Evolutionary conservation across 352 stramenopile species (phyloP).

Genomic region (Thraustotheca clavata): DNA sequence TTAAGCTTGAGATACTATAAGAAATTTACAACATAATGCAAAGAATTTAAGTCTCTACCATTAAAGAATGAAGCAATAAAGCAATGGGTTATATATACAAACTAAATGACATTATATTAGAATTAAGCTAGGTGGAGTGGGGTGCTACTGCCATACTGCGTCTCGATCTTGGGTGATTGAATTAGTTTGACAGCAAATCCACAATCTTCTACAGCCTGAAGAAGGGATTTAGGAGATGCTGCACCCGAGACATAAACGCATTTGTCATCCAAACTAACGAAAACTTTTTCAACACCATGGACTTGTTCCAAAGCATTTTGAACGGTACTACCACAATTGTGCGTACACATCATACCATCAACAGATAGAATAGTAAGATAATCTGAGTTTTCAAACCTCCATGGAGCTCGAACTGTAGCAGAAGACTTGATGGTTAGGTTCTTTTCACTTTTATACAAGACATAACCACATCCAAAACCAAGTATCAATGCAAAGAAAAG

Average conservation of each 20-base stretch:
- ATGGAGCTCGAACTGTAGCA: slow-evolving; percentile 35
- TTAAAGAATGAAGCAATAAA: too few species aligned
- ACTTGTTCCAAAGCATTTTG: slow-evolving; percentile 60
- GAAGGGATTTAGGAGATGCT: slow-evolving; percentile 39
- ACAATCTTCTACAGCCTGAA: slow-evolving; percentile 52
- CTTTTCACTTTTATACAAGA: slow-evolving; percentile 51
- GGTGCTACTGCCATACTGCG: background rate
- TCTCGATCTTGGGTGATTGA: background rate
- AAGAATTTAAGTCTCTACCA: too few species aligned
- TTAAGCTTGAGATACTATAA: too few species aligned
- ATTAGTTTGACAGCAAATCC: slow-evolving; percentile 47
- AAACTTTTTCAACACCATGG: slow-evolving; percentile 58
- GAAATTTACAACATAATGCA: too few species aligned
- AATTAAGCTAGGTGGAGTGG: background rate
- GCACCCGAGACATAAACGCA: slow-evolving; percentile 63
- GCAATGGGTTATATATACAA: too few species aligned
- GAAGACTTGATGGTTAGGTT: slow-evolving; percentile 13
- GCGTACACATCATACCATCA: slow-evolving; percentile 91
- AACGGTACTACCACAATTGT: slow-evolving; percentile 91
- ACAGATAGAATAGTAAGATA: slow-evolving; percentile 71
- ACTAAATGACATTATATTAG: background rate
- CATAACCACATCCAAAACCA: slow-evolving; percentile 58
- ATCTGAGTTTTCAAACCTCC: slow-evolving; percentile 47
- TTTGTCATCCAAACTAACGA: slow-evolving; percentile 67
- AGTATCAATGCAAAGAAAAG: slow-evolving; percentile 64